Conservation (phyloP, 23 red algal genomes). For the Gracilaria caudata region DNA sequence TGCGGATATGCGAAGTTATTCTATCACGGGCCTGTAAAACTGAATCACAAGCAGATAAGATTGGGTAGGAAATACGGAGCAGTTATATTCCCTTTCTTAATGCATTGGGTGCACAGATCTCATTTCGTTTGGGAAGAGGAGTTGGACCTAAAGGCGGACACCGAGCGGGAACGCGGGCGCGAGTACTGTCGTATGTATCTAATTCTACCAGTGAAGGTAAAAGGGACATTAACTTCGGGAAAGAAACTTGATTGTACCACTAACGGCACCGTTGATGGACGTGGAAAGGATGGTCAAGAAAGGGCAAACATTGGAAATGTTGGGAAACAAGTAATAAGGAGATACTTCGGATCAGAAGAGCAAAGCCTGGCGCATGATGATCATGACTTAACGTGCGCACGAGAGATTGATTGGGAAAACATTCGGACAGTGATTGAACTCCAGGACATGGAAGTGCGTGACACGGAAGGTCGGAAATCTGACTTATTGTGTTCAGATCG, state of each 20-base stretch:
- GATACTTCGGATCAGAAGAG: slow-evolving; percentile 24
- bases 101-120: slow-evolving; percentile 1
- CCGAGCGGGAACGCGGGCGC: not conserved
- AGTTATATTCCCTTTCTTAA: slow-evolving; percentile 30
- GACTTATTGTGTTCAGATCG: slow-evolving; percentile 13
- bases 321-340: slow-evolving; percentile 9
- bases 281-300: not conserved
- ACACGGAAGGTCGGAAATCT: not conserved
- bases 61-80: slow-evolving; percentile 36
- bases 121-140: slow-evolving; percentile 47
- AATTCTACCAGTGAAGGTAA: slow-evolving; percentile 12
- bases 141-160: not conserved
- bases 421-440: slow-evolving; percentile 10
- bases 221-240: not conserved
- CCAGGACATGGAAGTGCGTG: not conserved
- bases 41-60: slow-evolving; percentile 16
- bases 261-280: not conserved
- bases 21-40: slow-evolving; percentile 38
- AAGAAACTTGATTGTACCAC: not conserved
- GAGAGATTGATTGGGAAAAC: slow-evolving; percentile 50
- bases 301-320: not conserved
- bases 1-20: slow-evolving; percentile 32
- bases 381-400: not conserved
- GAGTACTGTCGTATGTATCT: slow-evolving; percentile 45
- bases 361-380: not conserved